Evolutionary conservation across 495 filamentous ascomycete species (phyloP).

Genomic region (Letharia columbiana): DNA sequence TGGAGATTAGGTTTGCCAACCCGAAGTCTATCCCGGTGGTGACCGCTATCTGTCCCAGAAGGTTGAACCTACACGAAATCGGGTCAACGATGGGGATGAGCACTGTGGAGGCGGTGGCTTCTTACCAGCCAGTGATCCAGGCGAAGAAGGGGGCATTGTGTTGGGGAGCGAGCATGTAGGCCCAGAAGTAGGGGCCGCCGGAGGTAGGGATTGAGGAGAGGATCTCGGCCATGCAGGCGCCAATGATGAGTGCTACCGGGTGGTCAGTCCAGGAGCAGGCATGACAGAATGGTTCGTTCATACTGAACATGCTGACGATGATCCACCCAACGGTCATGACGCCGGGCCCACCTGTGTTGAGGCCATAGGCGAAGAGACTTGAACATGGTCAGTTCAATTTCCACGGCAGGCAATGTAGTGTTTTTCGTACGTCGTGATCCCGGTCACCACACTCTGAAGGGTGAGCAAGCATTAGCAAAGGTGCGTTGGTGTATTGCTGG

Average conservation of each 20-base stretch:
- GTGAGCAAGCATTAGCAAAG: conserved; percentile 8
- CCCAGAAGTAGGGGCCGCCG: conserved; percentile 60
- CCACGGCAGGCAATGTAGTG: neutral
- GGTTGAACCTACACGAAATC: conserved; percentile 35
- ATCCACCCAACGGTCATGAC: conserved; percentile 49
- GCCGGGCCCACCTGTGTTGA: conserved; percentile 48
- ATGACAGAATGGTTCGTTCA: neutral
- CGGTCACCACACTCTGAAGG: conserved; percentile 49
- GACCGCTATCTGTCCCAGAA: conserved; percentile 54
- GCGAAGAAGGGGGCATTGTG: conserved; percentile 49
- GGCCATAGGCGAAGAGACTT: conserved; percentile 42
- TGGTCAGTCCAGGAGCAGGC: neutral
- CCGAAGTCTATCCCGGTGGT: conserved; percentile 59
- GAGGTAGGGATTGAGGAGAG: conserved; percentile 54
- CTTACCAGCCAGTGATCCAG: conserved; percentile 56
- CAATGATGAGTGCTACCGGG: conserved; percentile 41
- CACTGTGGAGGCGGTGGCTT: neutral
- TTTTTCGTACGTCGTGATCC: conserved; percentile 41
- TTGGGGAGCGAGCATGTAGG: conserved; percentile 50
- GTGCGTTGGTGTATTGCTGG: neutral
- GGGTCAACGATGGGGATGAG: neutral
- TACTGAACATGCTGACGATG: conserved; percentile 45
- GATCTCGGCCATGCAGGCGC: conserved; percentile 55
- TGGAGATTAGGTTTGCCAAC: conserved; percentile 49
- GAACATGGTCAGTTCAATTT: conserved; percentile 26